Base-by-base conservation (phyloP, 306 rosid genomes). In the Delonix regia region DNA sequence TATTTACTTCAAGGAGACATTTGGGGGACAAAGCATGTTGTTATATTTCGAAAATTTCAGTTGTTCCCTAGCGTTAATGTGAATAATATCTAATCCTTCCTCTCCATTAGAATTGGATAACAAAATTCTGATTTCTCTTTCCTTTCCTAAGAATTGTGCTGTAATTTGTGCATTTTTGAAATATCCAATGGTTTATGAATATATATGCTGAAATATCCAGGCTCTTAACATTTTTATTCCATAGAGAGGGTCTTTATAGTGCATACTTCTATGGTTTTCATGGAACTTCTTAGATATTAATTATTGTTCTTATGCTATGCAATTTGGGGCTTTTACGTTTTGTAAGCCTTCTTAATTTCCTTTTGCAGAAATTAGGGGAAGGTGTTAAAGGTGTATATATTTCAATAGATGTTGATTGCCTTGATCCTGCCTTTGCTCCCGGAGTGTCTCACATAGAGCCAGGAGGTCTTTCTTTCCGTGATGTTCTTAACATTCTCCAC, bases 401-500 rank as follows among this genome's bases (percentile, higher is more conserved):
- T 78, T 95, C 99, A n/a, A 81, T 93, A 72, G 99, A 95, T 33
- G 90, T 95, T 28, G 99, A 95, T 80, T 88, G 88, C 81, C 93
- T 95, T 14, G 98, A 95, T 82, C 99, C 98, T 22, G 99, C 98
- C 22, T 93, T 88, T 84, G 99, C 98, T 85, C 98, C 99, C 0
- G 99, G 99, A 81, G 99, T 95, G 73, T 95, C 99, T 80, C 99
- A 95, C 87, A 80, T 93, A 22, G 99, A 95, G 81, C 97, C 98
- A 1, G 98, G 99, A 18, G 99, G 98, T 61, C 96, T 95, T 70
- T 89, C 98, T 7, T 95, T 93, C 88, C 97, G 97, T 0, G 98
- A 91, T 67, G 87, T 88, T 49, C 92, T 95, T 71, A 95, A 95
- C 88, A 95, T 95, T 69, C 84, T 95, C 66, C 99, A 95, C 72